phyloP scores from a whole-genome alignment of 2,329 filamentous ascomycete species.

The Colletotrichum sublineola region DNA sequence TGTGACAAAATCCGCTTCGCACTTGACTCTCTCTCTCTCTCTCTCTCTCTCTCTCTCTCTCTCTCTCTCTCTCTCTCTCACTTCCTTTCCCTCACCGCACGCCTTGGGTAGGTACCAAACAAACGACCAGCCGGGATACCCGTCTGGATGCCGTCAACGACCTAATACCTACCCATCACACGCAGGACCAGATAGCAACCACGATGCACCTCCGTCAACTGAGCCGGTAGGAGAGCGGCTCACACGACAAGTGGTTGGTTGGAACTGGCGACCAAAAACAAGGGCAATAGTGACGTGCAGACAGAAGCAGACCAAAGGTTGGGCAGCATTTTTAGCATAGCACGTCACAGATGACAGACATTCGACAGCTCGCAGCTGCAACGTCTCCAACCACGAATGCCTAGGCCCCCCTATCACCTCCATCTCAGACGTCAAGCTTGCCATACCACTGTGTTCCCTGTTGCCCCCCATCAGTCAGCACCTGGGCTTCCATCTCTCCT shows the following conservation, averaged over 20 bases:
- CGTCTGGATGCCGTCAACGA: conserved; percentile 18
- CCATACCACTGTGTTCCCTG: conserved; percentile 31
- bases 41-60: no score
- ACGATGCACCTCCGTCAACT: conserved; percentile 12
- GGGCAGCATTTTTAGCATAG: conserved; percentile 13
- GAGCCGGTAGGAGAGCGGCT: conserved; percentile 29
- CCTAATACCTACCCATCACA: conserved; percentile 15
- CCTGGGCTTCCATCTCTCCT: conserved; percentile 41
- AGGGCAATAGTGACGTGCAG: conserved; percentile 26
- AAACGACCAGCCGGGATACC: conserved; percentile 15
- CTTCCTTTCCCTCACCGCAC: no score
- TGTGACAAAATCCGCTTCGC: conserved; percentile 32
- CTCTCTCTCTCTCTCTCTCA: no score
- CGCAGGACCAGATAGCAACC: conserved; percentile 31
- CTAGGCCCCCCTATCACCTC: conserved; percentile 3
- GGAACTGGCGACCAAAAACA: conserved; percentile 33
- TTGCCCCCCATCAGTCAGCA: conserved; percentile 35
- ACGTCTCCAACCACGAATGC: conserved; percentile 15
- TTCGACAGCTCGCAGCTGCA: conserved; percentile 21
- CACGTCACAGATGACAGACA: conserved; percentile 21
- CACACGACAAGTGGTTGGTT: conserved; percentile 30
- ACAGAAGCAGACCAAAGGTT: neutral
- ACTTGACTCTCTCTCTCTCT: conserved; percentile 1
- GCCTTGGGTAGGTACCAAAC: conserved; percentile 13
- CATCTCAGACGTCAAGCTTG: conserved; percentile 36